phyloP scores from a whole-genome alignment of 2,329 filamentous ascomycete genomes.

The Emmonsia crescens region DNA sequence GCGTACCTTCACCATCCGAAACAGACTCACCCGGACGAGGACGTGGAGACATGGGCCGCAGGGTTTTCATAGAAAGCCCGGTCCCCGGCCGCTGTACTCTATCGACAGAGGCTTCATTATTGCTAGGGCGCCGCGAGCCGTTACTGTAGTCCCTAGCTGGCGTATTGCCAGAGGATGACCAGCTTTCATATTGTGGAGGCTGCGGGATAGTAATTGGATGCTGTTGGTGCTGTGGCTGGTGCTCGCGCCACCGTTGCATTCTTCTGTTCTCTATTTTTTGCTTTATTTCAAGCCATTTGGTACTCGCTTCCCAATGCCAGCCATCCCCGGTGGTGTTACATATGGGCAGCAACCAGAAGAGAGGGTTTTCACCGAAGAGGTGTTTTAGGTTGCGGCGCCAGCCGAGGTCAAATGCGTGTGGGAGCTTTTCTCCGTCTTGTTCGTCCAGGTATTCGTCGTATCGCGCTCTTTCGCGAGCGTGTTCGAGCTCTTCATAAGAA shows the following conservation, averaged over 20 bases:
- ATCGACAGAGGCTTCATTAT: background rate
- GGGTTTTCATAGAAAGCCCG: slow-evolving; percentile 34
- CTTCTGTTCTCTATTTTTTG: slow-evolving; percentile 44
- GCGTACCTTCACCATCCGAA: slow-evolving; percentile 19
- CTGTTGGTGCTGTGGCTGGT: slow-evolving; percentile 23
- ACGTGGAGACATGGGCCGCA: slow-evolving; percentile 30
- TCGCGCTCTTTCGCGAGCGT: slow-evolving; percentile 52
- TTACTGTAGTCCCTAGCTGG: background rate
- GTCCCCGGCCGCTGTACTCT: slow-evolving; percentile 23
- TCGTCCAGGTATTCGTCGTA: slow-evolving; percentile 82
- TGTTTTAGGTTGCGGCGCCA: slow-evolving; percentile 68
- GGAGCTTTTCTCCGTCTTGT: slow-evolving; percentile 73
- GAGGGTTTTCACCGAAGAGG: slow-evolving; percentile 63
- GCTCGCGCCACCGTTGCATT: slow-evolving; percentile 19
- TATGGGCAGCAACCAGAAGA: slow-evolving; percentile 70
- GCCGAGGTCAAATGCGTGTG: slow-evolving; percentile 88
- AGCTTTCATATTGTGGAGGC: slow-evolving; percentile 19
- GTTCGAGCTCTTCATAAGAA: slow-evolving; percentile 48
- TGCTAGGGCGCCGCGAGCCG: background rate
- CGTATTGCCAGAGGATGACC: slow-evolving; percentile 7
- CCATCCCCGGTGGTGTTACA: slow-evolving; percentile 83
- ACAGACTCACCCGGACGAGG: slow-evolving; percentile 26
- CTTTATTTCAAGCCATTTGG: slow-evolving; percentile 62
- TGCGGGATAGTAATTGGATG: slow-evolving; percentile 13
- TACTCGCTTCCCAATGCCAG: slow-evolving; percentile 84